Evolutionary conservation across 2,329 filamentous ascomycete species (phyloP).

Genomic region (Herpomyces periplanetae): DNA sequence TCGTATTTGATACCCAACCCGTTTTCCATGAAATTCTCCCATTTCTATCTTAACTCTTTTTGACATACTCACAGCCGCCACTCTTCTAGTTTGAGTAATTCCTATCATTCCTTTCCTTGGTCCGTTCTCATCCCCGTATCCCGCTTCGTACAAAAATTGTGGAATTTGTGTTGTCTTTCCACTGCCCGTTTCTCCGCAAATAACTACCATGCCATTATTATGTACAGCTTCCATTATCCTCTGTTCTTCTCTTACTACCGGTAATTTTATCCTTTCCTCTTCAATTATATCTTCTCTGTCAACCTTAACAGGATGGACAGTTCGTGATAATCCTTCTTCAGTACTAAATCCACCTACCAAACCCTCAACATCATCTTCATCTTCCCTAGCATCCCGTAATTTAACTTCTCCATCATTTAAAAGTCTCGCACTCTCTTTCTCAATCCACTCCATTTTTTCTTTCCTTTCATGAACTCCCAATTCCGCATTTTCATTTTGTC

Average conservation of each 20-base stretch:
- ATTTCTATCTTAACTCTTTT: slow-evolving; percentile 61
- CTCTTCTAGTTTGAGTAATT: slow-evolving; percentile 67
- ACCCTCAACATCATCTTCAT: no score
- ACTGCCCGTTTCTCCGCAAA: slow-evolving; percentile 79
- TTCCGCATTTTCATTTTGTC: no score
- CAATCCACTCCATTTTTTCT: no score
- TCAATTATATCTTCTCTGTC: slow-evolving; percentile 31
- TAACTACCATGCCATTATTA: slow-evolving; percentile 52
- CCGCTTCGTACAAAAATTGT: slow-evolving; percentile 76
- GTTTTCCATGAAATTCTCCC: slow-evolving; percentile 28
- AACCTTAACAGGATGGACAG: slow-evolving; percentile 29
- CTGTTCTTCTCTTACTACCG: slow-evolving; percentile 77
- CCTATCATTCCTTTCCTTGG: slow-evolving; percentile 70
- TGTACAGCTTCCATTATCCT: slow-evolving; percentile 92
- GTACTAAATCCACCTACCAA: no score
- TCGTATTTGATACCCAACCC: slow-evolving; percentile 60
- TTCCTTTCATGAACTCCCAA: no score
- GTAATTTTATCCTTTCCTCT: slow-evolving; percentile 32
- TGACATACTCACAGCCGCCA: slow-evolving; percentile 85
- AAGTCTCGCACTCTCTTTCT: no score
- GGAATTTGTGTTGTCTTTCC: slow-evolving; percentile 93
- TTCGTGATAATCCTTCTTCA: no score
- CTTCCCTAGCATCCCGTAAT: no score
- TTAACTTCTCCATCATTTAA: no score
- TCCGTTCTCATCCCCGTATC: slow-evolving; percentile 38